Percentiles rank a stretch among this genome's conserved stretches.
Conservation (phyloP, 2,329 filamentous ascomycete species). For the Intubia oerlemansii region DNA sequence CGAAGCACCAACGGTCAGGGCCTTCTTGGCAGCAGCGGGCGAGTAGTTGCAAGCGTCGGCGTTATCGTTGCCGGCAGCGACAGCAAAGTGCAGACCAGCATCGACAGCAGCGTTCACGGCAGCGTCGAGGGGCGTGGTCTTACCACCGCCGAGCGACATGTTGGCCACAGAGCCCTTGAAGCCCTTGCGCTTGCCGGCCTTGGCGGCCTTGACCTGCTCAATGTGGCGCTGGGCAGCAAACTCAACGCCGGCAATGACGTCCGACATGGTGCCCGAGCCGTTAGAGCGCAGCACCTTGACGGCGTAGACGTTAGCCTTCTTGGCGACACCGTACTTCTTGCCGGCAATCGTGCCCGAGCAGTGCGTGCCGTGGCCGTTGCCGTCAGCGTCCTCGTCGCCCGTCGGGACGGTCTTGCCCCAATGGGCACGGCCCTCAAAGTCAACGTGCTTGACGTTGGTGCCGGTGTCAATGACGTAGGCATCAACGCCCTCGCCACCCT, state of each 20-base stretch:
- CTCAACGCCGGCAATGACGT: constrained; percentile 96
- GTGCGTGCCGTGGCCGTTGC: constrained; percentile 97
- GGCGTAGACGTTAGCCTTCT: constrained; percentile 92
- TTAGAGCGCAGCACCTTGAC: constrained; percentile 98
- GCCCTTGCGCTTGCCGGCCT: constrained; percentile 77
- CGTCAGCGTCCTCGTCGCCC: constrained; percentile 72
- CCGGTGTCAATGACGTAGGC: constrained; percentile 98
- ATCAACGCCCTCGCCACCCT: constrained; percentile 92
- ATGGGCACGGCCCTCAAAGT: constrained; percentile 85
- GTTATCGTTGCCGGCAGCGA: constrained; percentile 97
- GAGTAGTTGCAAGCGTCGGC: constrained; percentile 99
- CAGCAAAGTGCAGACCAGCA: constrained; percentile 88
- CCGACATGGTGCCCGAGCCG: constrained; percentile 94
- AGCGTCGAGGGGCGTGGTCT: constrained; percentile 75
- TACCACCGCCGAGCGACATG: constrained; percentile 97
- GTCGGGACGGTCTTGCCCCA: constrained; percentile 94
- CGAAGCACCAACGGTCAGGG: constrained; percentile 89
- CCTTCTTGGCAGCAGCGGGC: constrained; percentile 74
- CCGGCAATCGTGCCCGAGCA: constrained; percentile 96
- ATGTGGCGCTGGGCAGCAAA: constrained; percentile 68
- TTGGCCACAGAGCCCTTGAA: constrained; percentile 99
- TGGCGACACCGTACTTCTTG: constrained; percentile 98
- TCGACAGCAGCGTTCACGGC: constrained; percentile 87
- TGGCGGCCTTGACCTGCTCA: constrained; percentile 54
- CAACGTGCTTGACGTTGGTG: constrained; percentile 81